These are phyloP conservation scores for Penicillium subrubescens DNA, from an alignment of 495 filamentous ascomycete species.

Conservation along the genomic window DNA sequence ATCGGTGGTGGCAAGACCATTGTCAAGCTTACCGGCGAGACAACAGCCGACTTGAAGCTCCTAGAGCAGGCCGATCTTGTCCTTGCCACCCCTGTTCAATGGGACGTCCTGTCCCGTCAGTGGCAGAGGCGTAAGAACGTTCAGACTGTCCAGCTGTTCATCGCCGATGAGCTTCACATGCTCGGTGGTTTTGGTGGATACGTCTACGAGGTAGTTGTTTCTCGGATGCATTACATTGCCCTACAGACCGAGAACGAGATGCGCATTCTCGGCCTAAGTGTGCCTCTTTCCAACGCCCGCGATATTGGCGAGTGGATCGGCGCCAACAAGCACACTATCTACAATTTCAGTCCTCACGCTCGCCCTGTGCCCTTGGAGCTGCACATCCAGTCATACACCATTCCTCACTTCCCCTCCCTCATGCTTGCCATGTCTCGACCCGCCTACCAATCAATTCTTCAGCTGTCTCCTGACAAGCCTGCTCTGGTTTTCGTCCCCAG, in stretches of 20 bases:
- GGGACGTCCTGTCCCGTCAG: conserved; percentile 92
- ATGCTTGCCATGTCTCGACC: conserved; percentile 99
- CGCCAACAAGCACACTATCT: conserved; percentile 97
- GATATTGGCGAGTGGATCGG: conserved; percentile 99
- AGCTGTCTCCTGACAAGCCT: conserved; percentile 84
- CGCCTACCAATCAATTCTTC: conserved; percentile 80
- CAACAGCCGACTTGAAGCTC: conserved; percentile 84
- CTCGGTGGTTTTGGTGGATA: conserved; percentile 89
- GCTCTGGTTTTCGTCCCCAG: conserved; percentile 89
- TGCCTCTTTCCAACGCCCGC: conserved; percentile 86
- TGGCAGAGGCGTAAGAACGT: conserved; percentile 97
- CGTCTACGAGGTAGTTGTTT: conserved; percentile 93
- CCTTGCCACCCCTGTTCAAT: conserved; percentile 88
- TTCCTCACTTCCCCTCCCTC: conserved; percentile 94
- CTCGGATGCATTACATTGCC: conserved; percentile 95
- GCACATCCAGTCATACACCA: conserved; percentile 92
- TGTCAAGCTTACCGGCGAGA: conserved; percentile 93
- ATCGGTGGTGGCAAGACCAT: conserved; percentile 87
- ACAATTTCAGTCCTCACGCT: conserved; percentile 94
- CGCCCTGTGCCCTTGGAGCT: conserved; percentile 88
- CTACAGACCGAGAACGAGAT: conserved; percentile 82
- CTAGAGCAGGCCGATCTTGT: conserved; percentile 89
- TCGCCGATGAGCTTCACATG: conserved; percentile 95
- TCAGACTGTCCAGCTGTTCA: conserved; percentile 86
- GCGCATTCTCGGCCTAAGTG: conserved; percentile 88